Base-by-base conservation (phyloP, 495 filamentous ascomycete genomes). In the Xylaria sp. region DNA sequence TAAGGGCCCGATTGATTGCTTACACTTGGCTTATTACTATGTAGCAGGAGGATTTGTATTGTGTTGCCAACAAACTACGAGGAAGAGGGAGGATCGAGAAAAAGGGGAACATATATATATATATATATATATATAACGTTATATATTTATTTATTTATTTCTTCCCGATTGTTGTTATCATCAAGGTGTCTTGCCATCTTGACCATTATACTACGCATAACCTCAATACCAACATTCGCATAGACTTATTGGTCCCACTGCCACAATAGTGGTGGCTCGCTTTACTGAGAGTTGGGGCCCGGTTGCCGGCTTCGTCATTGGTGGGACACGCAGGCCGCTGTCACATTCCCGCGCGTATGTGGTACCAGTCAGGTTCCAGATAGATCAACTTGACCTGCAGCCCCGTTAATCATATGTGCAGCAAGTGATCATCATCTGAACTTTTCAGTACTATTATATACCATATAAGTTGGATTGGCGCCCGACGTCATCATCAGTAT, bases 271-370 rank as follows among this genome's bases (percentile, higher is more conserved):
- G 19, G 44, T 66, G 62, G 62, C 64, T 67, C 48, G 9, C 48
- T 43, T 35, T 26, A 9, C n/a, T n/a, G n/a, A n/a, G 24, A 0
- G 59, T 15, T 24, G n/a, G 33, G 15, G 26, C 7, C 33, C 1
- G 2, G 15, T 46, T 46, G 15, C 35, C 31, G 59, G 59, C 59
- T 41, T 37, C 24, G 37, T n/a, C 26, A 67, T 67, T 67, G 64
- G 64, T 41, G 46, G 43, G 33, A 40, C 46, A 21, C 64, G 14
- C 14, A 33, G 17, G 43, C 46, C 4, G 33, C 48, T 31, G 48
- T 67, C 48, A 67, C 46, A 29, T 41, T 67, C 48, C 64, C 64
- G 64, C 64, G 64, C 64, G 64, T 50, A 31, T 67, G 35, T 55
- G 15, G 48, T 43, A 67, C 64, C 64, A 67, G 64, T 67, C 48